These are phyloP conservation scores for Rosa persica DNA, from an alignment of 306 rosid genomes.

Conservation along the genomic window DNA sequence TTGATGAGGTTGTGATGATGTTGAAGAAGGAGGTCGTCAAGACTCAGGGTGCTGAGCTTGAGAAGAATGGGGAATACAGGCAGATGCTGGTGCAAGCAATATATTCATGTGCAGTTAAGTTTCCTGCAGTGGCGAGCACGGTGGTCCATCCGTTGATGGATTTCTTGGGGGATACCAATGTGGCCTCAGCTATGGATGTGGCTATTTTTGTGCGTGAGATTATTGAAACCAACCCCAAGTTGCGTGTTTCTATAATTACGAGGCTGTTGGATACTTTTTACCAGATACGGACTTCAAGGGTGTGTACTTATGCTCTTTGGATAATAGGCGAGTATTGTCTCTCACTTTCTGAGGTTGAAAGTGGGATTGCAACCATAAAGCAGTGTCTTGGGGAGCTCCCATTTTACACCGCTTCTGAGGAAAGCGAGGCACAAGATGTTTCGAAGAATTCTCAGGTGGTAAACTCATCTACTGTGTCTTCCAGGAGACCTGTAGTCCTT, in stretches of 20 bases:
- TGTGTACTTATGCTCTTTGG: slow-evolving; percentile 96
- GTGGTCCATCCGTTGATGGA: slow-evolving; percentile 98
- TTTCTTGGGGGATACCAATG: slow-evolving; percentile 89
- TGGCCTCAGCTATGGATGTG: slow-evolving; percentile 92
- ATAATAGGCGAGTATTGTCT: slow-evolving; percentile 89
- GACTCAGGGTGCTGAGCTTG: slow-evolving; percentile 90
- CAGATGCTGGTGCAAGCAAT: slow-evolving; percentile 97
- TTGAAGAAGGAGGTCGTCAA: slow-evolving; percentile 94
- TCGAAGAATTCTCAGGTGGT: slow-evolving; percentile 54
- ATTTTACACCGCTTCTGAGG: slow-evolving; percentile 72
- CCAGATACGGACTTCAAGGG: slow-evolving; percentile 91
- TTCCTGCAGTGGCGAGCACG: slow-evolving; percentile 94
- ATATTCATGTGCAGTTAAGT: slow-evolving; percentile 92
- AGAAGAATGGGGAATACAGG: slow-evolving; percentile 95
- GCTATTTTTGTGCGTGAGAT: slow-evolving; percentile 93
- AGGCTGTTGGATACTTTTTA: slow-evolving; percentile 91
- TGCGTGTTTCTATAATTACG: slow-evolving; percentile 83
- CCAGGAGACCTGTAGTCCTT: slow-evolving; percentile 92
- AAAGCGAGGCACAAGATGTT: slow-evolving; percentile 68
- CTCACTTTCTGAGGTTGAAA: slow-evolving; percentile 90
- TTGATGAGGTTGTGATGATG: slow-evolving; percentile 93
- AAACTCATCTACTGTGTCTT: slow-evolving; percentile 67
- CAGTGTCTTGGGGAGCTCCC: slow-evolving; percentile 97
- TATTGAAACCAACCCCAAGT: slow-evolving; percentile 86
- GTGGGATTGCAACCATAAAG: slow-evolving; percentile 70